Percentiles rank a stretch among this genome's conserved stretches.
phyloP scores from a whole-genome alignment of 345 rosid species.

The Linum trigynum region DNA sequence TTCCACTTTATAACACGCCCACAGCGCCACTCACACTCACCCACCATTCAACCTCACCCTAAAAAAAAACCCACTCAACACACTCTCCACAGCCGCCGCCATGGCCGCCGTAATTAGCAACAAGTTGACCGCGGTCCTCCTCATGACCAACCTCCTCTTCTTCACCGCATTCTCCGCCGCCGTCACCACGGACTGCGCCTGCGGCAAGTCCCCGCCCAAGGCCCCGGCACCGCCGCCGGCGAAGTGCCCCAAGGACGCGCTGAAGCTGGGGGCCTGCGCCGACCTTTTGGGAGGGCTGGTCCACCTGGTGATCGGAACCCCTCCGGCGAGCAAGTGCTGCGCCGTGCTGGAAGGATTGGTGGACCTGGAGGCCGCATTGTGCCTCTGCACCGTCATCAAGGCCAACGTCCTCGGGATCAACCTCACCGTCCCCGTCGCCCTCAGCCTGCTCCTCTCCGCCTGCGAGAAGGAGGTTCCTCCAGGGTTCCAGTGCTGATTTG shows the following conservation, averaged over 20 bases:
- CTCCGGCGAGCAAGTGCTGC: constrained; percentile 40
- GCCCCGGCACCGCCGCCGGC: constrained; percentile 1
- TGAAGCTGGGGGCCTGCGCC: constrained; percentile 44
- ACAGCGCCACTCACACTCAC: too few relatives aligned
- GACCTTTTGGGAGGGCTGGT: constrained; percentile 44
- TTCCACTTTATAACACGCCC: constrained; percentile 20
- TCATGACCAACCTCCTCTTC: constrained; percentile 29
- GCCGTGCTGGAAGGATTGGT: constrained; percentile 34
- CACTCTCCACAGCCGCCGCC: neutral
- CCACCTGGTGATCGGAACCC: constrained; percentile 23
- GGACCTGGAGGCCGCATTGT: constrained; percentile 44
- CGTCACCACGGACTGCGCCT: constrained; percentile 21
- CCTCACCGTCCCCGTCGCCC: constrained; percentile 31
- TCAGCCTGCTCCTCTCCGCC: constrained; percentile 31
- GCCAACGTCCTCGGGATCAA: constrained; percentile 46
- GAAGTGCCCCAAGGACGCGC: constrained; percentile 34
- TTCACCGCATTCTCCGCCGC: constrained; percentile 19
- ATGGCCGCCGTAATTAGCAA: constrained; percentile 31
- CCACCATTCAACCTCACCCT: neutral
- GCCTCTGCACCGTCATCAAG: constrained; percentile 54
- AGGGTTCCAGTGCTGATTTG: constrained; percentile 34
- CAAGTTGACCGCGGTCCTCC: constrained; percentile 15
- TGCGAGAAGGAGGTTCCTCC: constrained; percentile 38
- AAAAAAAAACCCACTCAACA: neutral
- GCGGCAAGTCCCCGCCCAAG: constrained; percentile 17